Evolutionary conservation across 164 flowering plant genomes (phyloP).

Genomic region (Aristolochia californica): DNA sequence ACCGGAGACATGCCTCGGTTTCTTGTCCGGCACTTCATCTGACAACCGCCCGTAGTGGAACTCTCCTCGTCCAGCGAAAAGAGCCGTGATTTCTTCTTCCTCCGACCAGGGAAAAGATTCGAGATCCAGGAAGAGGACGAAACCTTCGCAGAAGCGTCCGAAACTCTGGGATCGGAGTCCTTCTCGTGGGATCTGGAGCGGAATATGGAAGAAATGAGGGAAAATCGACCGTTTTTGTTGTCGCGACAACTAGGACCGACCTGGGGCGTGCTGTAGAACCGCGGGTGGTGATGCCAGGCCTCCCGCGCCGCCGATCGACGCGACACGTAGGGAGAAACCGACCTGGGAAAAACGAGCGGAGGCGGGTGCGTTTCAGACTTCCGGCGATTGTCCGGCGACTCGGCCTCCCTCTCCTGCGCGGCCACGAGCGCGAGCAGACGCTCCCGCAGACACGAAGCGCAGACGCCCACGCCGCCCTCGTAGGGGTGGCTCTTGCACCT

Average conservation of each 20-base stretch:
- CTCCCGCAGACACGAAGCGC: conserved; percentile 86
- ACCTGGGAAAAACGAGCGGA: conserved; percentile 62
- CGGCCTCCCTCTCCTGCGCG: conserved; percentile 26
- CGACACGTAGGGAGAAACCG: conserved; percentile 70
- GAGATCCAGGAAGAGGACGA: conserved; percentile 21
- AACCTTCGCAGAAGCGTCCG: conserved; percentile 3
- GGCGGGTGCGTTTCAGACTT: conserved; percentile 8
- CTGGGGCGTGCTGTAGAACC: conserved; percentile 73
- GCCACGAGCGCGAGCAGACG: conserved; percentile 54
- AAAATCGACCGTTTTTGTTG: conserved; percentile 12
- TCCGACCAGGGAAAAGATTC: conserved; percentile 10
- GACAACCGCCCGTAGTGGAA: not conserved
- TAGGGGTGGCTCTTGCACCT: conserved; percentile 64
- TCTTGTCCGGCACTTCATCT: conserved; percentile 12
- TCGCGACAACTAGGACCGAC: conserved; percentile 28
- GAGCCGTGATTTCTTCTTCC: conserved; percentile 16
- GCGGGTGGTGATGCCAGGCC: conserved; percentile 9
- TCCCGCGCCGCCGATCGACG: conserved; percentile 32
- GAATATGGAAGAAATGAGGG: conserved; percentile 10
- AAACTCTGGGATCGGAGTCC: conserved; percentile 14
- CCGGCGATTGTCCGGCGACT: not conserved
- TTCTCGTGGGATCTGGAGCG: conserved; percentile 11
- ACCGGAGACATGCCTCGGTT: conserved; percentile 84
- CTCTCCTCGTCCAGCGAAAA: conserved; percentile 7
- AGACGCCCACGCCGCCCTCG: conserved; percentile 73